Conservation (phyloP, 306 rosid species). For the Hippophae rhamnoides region DNA sequence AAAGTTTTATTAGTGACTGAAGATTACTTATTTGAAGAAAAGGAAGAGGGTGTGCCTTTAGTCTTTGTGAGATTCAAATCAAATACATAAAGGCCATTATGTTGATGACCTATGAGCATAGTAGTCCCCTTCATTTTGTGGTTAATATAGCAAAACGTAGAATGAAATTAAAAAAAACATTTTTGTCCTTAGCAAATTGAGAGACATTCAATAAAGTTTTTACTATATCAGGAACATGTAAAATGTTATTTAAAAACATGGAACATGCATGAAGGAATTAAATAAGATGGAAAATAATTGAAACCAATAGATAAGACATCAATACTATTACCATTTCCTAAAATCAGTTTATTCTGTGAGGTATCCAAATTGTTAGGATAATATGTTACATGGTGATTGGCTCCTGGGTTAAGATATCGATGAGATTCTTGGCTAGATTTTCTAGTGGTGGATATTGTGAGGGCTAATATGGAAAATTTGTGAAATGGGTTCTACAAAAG, state of each 20-base stretch:
- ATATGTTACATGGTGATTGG: neutral
- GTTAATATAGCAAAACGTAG: neutral
- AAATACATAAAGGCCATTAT: neutral
- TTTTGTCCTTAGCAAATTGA: neutral
- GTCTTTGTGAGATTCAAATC: too few relatives aligned
- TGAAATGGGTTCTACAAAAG: too few relatives aligned
- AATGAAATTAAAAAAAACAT: neutral
- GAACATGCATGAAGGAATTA: too few relatives aligned
- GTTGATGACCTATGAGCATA: neutral
- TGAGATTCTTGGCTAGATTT: neutral
- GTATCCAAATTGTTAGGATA: neutral
- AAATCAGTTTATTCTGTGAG: neutral
- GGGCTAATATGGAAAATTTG: too few relatives aligned
- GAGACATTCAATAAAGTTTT: neutral
- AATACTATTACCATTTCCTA: neutral
- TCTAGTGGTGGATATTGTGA: too few relatives aligned
- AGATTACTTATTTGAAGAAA: too few relatives aligned
- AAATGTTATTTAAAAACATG: neutral
- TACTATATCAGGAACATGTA: neutral
- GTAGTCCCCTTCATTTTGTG: neutral
- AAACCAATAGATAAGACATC: neutral
- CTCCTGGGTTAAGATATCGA: neutral
- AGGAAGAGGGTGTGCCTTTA: too few relatives aligned
- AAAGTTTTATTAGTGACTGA: too few relatives aligned
- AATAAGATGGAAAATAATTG: neutral